Base-by-base conservation (phyloP, 352 stramenopile species). In the Phytophthora europaea region DNA sequence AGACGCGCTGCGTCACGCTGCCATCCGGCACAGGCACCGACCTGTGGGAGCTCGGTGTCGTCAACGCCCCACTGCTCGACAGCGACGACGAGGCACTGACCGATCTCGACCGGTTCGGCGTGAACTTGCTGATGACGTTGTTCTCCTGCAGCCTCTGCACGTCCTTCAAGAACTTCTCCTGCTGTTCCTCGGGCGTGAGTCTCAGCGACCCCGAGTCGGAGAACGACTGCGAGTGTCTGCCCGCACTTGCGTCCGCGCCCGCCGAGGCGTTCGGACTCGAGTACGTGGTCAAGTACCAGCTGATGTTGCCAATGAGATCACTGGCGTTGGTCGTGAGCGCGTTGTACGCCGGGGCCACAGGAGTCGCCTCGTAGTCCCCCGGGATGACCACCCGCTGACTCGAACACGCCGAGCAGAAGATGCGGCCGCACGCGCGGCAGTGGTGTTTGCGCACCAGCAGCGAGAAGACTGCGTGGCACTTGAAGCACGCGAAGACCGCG, bases 321-420 rank as follows among this genome's bases (percentile, higher is more conserved):
- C 75, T 88, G 1, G 89, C 88, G 53, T 94, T 96, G 4, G 88
- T 86, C 23, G 85, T 89, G 9, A 96, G 56, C 28, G 85, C 85
- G 56, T 84, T 91, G 45, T 84, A 85, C 28, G 78, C 69, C 31
- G 87, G 77, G 13, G 84, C 78, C 34, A 92, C 84, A 0, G 89
- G 89, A 4, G 81, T 96, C 1, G 83, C 89, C 65, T 96, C 86
- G 63, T 93, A 96, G 66, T 93, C 87, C 3, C 76, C 80, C 0
- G 88, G 89, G 63, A 96, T 96, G 15, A 96, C 86, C 7, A 96
- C 87, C 8, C 89, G 83, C 73, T 96, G 89, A 58, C 87, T 94
- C 4, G 89, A 96, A 61, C 87, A 96, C 20, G 80, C 63, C 20
- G 83, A 84, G 64, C 89, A 96, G 61, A 96, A 96, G 55, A 96